Evolutionary conservation across 306 rosid genomes (phyloP).

Genomic region (Sechiopsis laciniata): DNA sequence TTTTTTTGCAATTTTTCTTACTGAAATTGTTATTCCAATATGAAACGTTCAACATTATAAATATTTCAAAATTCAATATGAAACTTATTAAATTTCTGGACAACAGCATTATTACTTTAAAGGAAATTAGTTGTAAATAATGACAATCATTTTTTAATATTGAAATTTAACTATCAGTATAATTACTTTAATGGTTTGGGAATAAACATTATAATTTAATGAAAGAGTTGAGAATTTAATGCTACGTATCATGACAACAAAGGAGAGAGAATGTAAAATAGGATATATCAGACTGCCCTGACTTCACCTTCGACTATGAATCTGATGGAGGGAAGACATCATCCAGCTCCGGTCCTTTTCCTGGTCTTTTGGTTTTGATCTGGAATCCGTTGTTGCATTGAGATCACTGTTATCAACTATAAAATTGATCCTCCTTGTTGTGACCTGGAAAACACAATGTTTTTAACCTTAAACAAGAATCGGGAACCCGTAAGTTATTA

Average conservation of each 20-base stretch:
- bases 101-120: background rate
- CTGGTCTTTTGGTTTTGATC: slow-evolving; percentile 35
- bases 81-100: background rate
- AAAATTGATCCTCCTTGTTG: slow-evolving; percentile 84
- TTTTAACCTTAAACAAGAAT: slow-evolving; percentile 23
- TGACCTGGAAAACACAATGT: slow-evolving; percentile 51
- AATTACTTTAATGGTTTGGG: slow-evolving; percentile 2
- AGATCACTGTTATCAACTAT: slow-evolving; percentile 58
- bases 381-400: slow-evolving; percentile 33
- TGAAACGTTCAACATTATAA: background rate
- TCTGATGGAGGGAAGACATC: slow-evolving; percentile 85
- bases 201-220: slow-evolving; percentile 1
- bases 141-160: background rate
- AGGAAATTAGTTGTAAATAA: background rate
- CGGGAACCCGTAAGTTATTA: background rate
- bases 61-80: background rate
- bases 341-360: slow-evolving; percentile 86
- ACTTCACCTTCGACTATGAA: slow-evolving; percentile 82
- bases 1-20: too few relatives aligned
- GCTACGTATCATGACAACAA: background rate
- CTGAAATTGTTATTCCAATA: background rate
- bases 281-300: slow-evolving; percentile 19
- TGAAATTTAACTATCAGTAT: background rate
- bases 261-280: slow-evolving; percentile 20
- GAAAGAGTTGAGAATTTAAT: background rate